Evolutionary conservation across 257 asterid genomes (phyloP).

Genomic region (Mentha longifolia): DNA sequence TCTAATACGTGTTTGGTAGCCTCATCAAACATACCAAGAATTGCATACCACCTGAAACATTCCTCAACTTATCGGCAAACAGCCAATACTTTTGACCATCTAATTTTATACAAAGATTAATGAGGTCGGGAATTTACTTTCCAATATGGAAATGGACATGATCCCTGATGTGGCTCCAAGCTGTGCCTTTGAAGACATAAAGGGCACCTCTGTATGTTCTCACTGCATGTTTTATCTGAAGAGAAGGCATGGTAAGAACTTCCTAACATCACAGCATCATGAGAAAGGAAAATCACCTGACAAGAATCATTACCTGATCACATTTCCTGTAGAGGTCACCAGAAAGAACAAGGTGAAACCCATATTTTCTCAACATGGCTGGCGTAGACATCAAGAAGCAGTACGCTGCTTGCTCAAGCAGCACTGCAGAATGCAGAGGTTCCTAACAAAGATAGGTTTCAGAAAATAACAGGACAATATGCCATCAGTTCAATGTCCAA

Average conservation of each 20-base stretch:
- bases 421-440: constrained; percentile 87
- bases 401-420: constrained; percentile 99
- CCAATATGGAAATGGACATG: constrained; percentile 98
- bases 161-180: constrained; percentile 92
- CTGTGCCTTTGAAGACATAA: constrained; percentile 78
- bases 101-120: constrained; percentile 6
- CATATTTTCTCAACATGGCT: constrained; percentile 84
- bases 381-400: constrained; percentile 90
- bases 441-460: constrained; percentile 63
- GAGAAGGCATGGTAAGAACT: constrained; percentile 32
- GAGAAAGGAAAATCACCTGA: constrained; percentile 17
- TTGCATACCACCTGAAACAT: constrained; percentile 90
- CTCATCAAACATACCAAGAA: constrained; percentile 86
- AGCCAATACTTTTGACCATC: constrained; percentile 9
- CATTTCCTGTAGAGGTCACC: constrained; percentile 96
- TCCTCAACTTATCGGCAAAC: constrained; percentile 37
- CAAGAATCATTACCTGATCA: constrained; percentile 74
- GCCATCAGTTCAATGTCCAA: constrained; percentile 30
- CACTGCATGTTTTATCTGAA: constrained; percentile 94
- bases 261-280: constrained; percentile 34
- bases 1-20: constrained; percentile 82
- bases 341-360: constrained; percentile 97
- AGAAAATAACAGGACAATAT: constrained; percentile 40
- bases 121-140: constrained; percentile 61
- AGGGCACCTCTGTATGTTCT: constrained; percentile 93